Percentiles rank a stretch among this genome's conserved stretches.
Evolutionary conservation across 208 protist genomes (phyloP).

Genomic region (Acanthamoeba triangularis): DNA sequence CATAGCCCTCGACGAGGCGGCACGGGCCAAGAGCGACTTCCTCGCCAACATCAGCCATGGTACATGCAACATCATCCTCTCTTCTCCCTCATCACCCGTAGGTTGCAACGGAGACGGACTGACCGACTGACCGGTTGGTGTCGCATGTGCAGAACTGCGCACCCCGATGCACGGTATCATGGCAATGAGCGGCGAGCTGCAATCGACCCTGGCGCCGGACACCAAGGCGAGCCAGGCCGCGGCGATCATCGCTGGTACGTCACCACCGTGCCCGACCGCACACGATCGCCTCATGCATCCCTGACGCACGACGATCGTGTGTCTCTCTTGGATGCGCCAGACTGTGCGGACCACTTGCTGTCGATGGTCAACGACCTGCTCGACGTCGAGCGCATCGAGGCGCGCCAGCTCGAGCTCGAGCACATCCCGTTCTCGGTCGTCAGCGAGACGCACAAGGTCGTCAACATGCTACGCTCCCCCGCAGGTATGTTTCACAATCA

Average conservation of each 20-base stretch:
- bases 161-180: conserved; percentile 74
- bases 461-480: background rate
- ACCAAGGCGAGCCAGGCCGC: background rate
- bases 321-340: background rate
- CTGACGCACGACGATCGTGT: background rate
- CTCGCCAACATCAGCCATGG: conserved; percentile 74
- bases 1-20: background rate
- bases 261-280: background rate
- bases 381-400: conserved; percentile 42
- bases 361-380: conserved; percentile 62
- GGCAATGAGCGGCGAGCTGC: conserved; percentile 52
- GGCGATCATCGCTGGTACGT: background rate
- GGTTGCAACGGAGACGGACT: background rate
- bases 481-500: background rate
- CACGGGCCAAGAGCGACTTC: conserved; percentile 28
- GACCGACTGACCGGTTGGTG: background rate
- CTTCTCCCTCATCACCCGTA: background rate
- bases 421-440: background rate
- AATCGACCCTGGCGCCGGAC: background rate
- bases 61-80: background rate
- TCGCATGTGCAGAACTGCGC: background rate
- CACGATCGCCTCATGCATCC: background rate
- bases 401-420: background rate
- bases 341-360: conserved; percentile 65
- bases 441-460: background rate